Base-by-base conservation (phyloP, 1,139 yeast genomes). In the Insectozyma bohioensis region DNA sequence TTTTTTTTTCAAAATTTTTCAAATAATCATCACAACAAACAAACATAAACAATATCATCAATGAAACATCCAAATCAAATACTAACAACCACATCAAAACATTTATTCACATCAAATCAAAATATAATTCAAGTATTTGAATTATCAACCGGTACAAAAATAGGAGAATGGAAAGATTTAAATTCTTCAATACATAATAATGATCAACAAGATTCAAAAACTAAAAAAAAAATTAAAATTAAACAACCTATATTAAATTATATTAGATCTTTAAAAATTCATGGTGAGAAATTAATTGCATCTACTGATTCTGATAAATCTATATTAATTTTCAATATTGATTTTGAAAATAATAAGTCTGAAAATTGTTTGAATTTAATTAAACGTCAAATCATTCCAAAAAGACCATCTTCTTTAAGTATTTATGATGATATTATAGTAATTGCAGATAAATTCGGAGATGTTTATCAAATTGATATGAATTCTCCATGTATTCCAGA, bases 371-470 rank as follows among this genome's bases (percentile, higher is more conserved):
- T 85, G 30, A 53, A 51, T n/a, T 54, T 80, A 20, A 49, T 74
- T 28, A 83, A 85, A 49, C 78, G 94, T 52, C 90, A 87, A 51
- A 71, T 76, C 6, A 80, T 87, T 51, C 87, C 96, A 16, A 92
- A 92, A 59, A 78, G 97, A 55, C 97, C 97, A 8, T 82, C 88
- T 45, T 81, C 95, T 1, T 67, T 87, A 11, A 70, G 86, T n/a
- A 60, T 80, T 4, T 77, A 71, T 36, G 46, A 54, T 3, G 63
- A 66, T 4, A 22, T 9, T 2, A 62, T 87, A 9, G 56, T 88
- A 2, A 75, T 88, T 13, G 97, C 95, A n/a, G 99, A 94, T 57
- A 94, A 94, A 63, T 92, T 90, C 54, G 99, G 99, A 30, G 99
- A 94, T 58, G 97, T 88, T 5, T 92, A 85, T 53, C 55, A 67